phyloP scores from a whole-genome alignment of 2,329 filamentous ascomycete species.

The Talaromyces sp. region DNA sequence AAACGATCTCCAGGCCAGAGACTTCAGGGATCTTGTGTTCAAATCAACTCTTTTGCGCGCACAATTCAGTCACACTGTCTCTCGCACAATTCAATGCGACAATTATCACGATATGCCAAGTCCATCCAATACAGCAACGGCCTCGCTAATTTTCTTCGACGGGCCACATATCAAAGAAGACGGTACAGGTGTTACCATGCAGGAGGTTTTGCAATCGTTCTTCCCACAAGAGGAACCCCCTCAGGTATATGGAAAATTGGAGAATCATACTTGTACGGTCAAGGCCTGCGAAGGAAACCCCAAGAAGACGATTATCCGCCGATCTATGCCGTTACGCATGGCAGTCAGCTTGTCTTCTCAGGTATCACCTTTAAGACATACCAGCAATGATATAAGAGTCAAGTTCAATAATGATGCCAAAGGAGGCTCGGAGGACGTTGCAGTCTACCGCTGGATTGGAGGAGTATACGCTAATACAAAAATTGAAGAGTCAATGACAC shows the following conservation, averaged over 20 bases:
- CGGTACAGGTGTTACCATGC: neutral
- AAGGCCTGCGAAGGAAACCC: conserved; percentile 20
- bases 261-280: neutral
- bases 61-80: conserved; percentile 4
- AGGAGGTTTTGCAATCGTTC: neutral
- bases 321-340: conserved; percentile 33
- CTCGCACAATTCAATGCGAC: neutral
- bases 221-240: neutral
- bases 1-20: neutral
- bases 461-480: conserved; percentile 30
- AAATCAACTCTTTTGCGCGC: conserved; percentile 8
- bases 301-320: conserved; percentile 28
- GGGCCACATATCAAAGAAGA: neutral
- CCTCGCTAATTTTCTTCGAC: neutral
- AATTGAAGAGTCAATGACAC: neutral
- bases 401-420: conserved; percentile 20
- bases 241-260: neutral
- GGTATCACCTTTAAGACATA: conserved; percentile 25
- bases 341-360: conserved; percentile 22
- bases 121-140: neutral
- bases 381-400: conserved; percentile 24
- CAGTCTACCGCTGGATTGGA: conserved; percentile 38
- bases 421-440: conserved; percentile 19
- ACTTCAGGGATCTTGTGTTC: neutral
- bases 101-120: neutral